Evolutionary conservation across 768 basidiomycete species (phyloP).

Genomic region (Amanita pseudoporphyria): DNA sequence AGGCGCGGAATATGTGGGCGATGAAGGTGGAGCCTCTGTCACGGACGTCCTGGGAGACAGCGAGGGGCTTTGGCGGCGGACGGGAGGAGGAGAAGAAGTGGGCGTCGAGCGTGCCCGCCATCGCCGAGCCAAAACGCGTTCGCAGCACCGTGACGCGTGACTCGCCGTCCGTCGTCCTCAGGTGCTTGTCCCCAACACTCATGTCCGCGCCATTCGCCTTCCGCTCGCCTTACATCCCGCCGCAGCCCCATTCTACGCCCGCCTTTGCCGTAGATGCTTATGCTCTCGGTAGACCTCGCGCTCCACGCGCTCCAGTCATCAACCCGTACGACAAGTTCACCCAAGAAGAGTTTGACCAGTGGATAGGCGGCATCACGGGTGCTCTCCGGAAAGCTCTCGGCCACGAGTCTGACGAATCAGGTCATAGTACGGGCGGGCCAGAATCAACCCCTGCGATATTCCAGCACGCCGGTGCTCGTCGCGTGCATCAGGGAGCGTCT

Average conservation of each 20-base stretch:
- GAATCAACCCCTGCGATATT: slow-evolving; percentile 10
- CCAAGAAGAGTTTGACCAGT: slow-evolving; percentile 58
- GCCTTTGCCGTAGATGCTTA: slow-evolving; percentile 10
- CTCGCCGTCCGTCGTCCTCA: slow-evolving; percentile 50
- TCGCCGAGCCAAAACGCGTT: slow-evolving; percentile 46
- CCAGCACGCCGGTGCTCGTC: slow-evolving; percentile 8
- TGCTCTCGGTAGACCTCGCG: slow-evolving; percentile 10
- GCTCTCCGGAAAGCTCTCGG: slow-evolving; percentile 50
- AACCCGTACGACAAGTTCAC: slow-evolving; percentile 73
- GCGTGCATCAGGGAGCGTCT: slow-evolving; percentile 12
- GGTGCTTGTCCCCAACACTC: not conserved
- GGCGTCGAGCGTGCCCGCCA: slow-evolving; percentile 26
- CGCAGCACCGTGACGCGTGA: slow-evolving; percentile 31
- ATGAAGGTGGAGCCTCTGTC: slow-evolving; percentile 70
- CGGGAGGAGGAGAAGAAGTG: slow-evolving; percentile 39
- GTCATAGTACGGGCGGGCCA: slow-evolving; percentile 3
- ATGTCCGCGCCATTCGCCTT: slow-evolving; percentile 3
- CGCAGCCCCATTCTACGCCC: slow-evolving; percentile 17
- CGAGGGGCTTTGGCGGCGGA: slow-evolving; percentile 35
- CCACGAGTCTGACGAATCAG: slow-evolving; percentile 24
- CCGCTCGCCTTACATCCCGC: slow-evolving; percentile 4
- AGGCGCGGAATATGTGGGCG: slow-evolving; percentile 50
- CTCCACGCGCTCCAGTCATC: slow-evolving; percentile 39
- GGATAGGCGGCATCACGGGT: slow-evolving; percentile 55
- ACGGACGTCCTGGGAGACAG: slow-evolving; percentile 63